These are phyloP conservation scores for Mesotaenium endlicherianum DNA, from an alignment of 139 green algal genomes.

Conservation along the genomic window DNA sequence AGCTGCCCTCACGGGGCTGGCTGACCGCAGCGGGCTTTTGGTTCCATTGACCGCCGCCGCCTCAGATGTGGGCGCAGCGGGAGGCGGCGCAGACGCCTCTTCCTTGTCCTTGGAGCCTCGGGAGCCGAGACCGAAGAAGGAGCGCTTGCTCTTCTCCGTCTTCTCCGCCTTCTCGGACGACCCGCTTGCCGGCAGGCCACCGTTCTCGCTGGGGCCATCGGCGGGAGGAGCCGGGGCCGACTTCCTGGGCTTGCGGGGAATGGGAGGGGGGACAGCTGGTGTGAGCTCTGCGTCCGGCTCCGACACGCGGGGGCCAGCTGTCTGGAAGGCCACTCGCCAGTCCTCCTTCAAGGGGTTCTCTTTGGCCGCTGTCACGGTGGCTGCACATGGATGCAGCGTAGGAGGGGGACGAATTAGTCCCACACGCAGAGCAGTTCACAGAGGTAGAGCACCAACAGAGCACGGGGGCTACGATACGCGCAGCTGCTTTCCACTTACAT, in stretches of 20 bases:
- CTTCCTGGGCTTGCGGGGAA: too few relatives aligned
- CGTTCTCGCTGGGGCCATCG: too few relatives aligned
- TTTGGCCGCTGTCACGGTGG: neutral
- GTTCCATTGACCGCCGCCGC: neutral
- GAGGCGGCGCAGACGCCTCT: neutral
- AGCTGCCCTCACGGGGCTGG: neutral
- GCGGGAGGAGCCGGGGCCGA: too few relatives aligned
- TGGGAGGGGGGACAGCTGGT: too few relatives aligned
- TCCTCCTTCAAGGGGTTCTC: neutral
- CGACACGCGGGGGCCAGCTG: neutral
- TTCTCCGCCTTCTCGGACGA: neutral
- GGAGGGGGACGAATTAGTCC: too few relatives aligned
- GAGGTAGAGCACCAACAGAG: too few relatives aligned
- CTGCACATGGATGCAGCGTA: too few relatives aligned
- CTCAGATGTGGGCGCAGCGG: neutral
- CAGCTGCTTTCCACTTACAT: too few relatives aligned
- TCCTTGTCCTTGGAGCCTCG: neutral
- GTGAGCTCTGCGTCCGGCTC: too few relatives aligned
- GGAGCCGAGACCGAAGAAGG: neutral
- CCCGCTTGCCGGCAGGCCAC: too few relatives aligned
- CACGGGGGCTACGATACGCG: too few relatives aligned
- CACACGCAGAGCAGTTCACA: too few relatives aligned
- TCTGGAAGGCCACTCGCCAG: constrained; percentile 10
- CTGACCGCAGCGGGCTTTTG: neutral
- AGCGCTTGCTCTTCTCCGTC: neutral